Percentiles rank a stretch among this genome's conserved stretches.
Conservation (phyloP, 352 stramenopile species). For the Phytophthora fragariaefolia region DNA sequence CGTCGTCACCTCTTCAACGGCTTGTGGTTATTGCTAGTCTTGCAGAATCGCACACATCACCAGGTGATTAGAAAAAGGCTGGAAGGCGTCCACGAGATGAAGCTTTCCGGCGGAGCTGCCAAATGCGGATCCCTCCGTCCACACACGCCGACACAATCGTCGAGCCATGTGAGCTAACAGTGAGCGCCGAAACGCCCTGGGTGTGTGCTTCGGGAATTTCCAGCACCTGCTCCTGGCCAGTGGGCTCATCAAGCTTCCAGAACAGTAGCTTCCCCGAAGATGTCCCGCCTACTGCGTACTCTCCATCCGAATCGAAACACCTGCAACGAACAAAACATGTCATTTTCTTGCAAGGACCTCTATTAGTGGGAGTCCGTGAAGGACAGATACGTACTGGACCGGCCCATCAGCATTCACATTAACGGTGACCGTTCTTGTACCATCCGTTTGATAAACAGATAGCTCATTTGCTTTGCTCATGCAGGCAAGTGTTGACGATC, state of each 20-base stretch:
- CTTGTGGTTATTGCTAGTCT: neutral
- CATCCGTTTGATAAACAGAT: conserved; percentile 67
- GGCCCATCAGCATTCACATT: conserved; percentile 65
- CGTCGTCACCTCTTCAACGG: neutral
- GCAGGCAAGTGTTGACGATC: conserved; percentile 57
- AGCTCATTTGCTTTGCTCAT: conserved; percentile 78
- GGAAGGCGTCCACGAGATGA: conserved; percentile 53
- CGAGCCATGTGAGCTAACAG: conserved; percentile 64
- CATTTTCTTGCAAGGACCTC: too few species aligned
- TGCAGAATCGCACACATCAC: neutral
- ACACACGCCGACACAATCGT: conserved; percentile 62
- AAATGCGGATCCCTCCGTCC: conserved; percentile 80
- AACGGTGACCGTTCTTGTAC: conserved; percentile 63
- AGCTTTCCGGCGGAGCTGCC: conserved; percentile 74
- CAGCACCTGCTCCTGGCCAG: conserved; percentile 66
- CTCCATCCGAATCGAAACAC: conserved; percentile 81
- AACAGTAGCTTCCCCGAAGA: conserved; percentile 80
- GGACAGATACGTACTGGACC: conserved; percentile 51
- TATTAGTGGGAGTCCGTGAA: neutral
- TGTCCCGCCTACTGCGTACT: conserved; percentile 78
- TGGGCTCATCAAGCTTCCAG: conserved; percentile 84
- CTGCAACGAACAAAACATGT: conserved; percentile 32
- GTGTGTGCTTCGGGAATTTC: conserved; percentile 78
- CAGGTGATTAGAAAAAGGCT: conserved; percentile 57
- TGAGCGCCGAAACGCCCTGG: conserved; percentile 66